Percentiles rank a stretch among this genome's conserved stretches.
Evolutionary conservation across 371 early-diverging fungal genomes (phyloP).

Genomic region (Mortierella sp.): DNA sequence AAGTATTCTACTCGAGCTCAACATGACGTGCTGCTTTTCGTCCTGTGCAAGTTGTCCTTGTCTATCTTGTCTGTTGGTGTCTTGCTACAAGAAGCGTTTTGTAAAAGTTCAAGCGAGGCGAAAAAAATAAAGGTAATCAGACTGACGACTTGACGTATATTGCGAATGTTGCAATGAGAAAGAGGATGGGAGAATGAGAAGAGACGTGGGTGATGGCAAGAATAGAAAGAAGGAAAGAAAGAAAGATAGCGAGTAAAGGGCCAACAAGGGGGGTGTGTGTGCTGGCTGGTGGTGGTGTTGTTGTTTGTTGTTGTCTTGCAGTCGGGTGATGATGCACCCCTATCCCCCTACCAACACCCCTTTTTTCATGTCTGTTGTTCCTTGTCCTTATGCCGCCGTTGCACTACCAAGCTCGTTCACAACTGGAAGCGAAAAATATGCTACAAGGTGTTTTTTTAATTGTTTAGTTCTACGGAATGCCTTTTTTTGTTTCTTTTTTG

Average conservation of each 20-base stretch:
- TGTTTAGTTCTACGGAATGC: neutral
- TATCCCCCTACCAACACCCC: neutral
- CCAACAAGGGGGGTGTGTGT: neutral
- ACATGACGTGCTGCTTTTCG: conserved; percentile 10
- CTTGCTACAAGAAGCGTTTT: neutral
- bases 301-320: conserved; percentile 1
- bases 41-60: neutral
- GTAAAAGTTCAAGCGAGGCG: neutral
- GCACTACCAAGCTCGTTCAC: neutral
- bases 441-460: neutral
- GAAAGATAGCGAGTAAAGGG: neutral
- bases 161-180: conserved; percentile 2
- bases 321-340: conserved; percentile 1
- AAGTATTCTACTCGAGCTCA: conserved; percentile 22
- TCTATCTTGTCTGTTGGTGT: neutral
- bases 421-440: neutral
- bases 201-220: neutral
- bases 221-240: neutral
- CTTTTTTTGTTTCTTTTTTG: neutral
- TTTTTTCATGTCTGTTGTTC: neutral
- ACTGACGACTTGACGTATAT: neutral
- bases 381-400: neutral
- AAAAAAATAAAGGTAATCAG: neutral
- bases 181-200: neutral
- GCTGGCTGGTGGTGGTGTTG: too few species aligned